These are phyloP conservation scores for Beta macrorhiza DNA, from an alignment of 179 eudicot species.

Conservation along the genomic window DNA sequence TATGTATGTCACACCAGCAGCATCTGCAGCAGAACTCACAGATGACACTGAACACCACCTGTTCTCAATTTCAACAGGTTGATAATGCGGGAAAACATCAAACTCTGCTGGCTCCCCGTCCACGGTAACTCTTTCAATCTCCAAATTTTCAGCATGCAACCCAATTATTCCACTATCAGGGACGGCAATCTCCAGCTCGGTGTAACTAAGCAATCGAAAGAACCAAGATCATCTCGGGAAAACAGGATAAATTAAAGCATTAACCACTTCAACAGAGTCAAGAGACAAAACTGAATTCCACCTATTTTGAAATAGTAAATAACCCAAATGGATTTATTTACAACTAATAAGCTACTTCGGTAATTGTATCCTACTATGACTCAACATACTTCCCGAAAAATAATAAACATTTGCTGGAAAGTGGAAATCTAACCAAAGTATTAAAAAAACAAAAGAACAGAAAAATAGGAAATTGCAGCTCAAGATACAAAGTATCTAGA, in stretches of 20 bases:
- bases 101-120: slow-evolving; percentile 84
- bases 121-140: slow-evolving; percentile 77
- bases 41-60: slow-evolving; percentile 98
- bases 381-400: neutral
- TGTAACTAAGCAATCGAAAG: slow-evolving; percentile 51
- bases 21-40: slow-evolving; percentile 95
- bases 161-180: slow-evolving; percentile 84
- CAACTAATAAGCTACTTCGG: neutral
- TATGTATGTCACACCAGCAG: slow-evolving; percentile 87
- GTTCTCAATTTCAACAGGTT: slow-evolving; percentile 67
- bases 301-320: neutral
- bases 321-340: neutral
- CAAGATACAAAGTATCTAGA: neutral
- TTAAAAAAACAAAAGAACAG: neutral
- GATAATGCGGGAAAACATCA: slow-evolving; percentile 87
- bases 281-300: neutral
- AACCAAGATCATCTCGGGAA: slow-evolving; percentile 8
- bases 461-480: neutral
- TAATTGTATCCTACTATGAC: too few species aligned
- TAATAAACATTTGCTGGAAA: neutral
- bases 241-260: slow-evolving; percentile 6
- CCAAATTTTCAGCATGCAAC: slow-evolving; percentile 92
- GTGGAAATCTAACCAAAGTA: neutral
- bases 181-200: slow-evolving; percentile 75
- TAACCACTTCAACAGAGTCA: neutral